Conservation (phyloP, 2,329 filamentous ascomycete genomes). For the Aspergillus novoparasiticus region DNA sequence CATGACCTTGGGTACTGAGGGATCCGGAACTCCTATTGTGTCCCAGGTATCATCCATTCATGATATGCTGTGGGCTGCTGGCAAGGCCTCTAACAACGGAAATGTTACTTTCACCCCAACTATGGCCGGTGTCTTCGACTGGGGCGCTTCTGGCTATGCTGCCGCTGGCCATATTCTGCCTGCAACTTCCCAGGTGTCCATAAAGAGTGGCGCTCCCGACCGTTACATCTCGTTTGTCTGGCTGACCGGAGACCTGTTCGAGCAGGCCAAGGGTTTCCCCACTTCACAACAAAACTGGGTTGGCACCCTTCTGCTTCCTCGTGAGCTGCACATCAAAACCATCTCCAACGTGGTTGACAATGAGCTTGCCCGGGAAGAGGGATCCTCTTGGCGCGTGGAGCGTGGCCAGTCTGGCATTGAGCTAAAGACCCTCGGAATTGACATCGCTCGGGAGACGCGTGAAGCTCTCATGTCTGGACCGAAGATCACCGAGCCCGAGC, state of each 20-base stretch:
- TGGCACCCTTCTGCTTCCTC: conserved; percentile 19
- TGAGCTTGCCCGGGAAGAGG: conserved; percentile 10
- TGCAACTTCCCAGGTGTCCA: conserved; percentile 15
- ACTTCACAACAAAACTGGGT: conserved; percentile 20
- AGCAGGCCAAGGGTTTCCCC: conserved; percentile 18
- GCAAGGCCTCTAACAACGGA: conserved; percentile 12
- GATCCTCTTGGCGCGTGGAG: conserved; percentile 14
- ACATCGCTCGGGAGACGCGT: conserved; percentile 22
- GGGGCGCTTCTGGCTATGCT: conserved; percentile 22
- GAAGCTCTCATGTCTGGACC: conserved; percentile 13
- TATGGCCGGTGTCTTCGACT: conserved; percentile 25
- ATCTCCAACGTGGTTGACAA: conserved; percentile 21
- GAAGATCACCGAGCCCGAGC: conserved; percentile 6
- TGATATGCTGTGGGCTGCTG: conserved; percentile 23
- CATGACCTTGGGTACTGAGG: conserved; percentile 20
- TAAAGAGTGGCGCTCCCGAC: conserved; percentile 19
- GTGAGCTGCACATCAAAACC: conserved; percentile 16
- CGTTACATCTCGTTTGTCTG: conserved; percentile 22
- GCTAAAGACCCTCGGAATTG: conserved; percentile 21
- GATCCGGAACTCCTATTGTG: conserved; percentile 14
- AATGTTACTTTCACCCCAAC: conserved; percentile 16
- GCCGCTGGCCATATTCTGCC: conserved; percentile 23
- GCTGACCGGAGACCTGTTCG: conserved; percentile 21
- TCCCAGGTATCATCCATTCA: conserved; percentile 19
- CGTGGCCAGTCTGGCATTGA: neutral